These are phyloP conservation scores for Aspergillus indologenus DNA, from an alignment of 495 filamentous ascomycete genomes.

Conservation along the genomic window DNA sequence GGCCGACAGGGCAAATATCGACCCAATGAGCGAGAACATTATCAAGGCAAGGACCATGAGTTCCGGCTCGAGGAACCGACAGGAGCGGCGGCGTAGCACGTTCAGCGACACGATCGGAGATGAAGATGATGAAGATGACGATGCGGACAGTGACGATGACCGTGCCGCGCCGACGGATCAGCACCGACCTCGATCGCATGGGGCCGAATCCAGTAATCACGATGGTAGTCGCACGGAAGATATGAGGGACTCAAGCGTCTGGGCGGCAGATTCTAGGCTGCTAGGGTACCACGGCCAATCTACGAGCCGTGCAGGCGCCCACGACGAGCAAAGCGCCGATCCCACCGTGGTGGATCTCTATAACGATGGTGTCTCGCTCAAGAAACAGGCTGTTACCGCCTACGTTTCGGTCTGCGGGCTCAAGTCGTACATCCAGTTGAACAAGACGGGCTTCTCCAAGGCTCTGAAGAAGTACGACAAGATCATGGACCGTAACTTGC, in stretches of 20 bases:
- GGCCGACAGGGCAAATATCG: conserved; percentile 53
- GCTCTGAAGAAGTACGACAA: conserved; percentile 99
- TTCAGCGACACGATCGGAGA: conserved; percentile 47
- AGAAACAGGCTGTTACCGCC: conserved; percentile 80
- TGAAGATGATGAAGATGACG: conserved; percentile 61
- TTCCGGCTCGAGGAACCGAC: conserved; percentile 40
- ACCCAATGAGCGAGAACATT: conserved; percentile 49
- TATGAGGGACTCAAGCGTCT: conserved; percentile 36
- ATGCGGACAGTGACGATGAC: conserved; percentile 53
- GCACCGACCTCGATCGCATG: conserved; percentile 26
- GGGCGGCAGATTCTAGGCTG: conserved; percentile 22
- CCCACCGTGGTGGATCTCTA: conserved; percentile 66
- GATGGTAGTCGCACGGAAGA: conserved; percentile 49
- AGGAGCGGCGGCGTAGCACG: conserved; percentile 46
- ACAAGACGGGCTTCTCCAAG: conserved; percentile 93
- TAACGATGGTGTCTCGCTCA: conserved; percentile 79
- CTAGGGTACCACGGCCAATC: conserved; percentile 17
- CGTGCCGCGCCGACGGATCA: conserved; percentile 15
- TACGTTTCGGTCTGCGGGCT: conserved; percentile 96
- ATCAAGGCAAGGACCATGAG: conserved; percentile 42
- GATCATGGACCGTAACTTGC: conserved; percentile 77
- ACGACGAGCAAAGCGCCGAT: conserved; percentile 69
- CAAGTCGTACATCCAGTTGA: conserved; percentile 93
- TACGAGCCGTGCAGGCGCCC: conserved; percentile 19
- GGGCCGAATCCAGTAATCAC: conserved; percentile 26